Evolutionary conservation across 495 filamentous ascomycete species (phyloP).

Genomic region (Neurospora sp.): DNA sequence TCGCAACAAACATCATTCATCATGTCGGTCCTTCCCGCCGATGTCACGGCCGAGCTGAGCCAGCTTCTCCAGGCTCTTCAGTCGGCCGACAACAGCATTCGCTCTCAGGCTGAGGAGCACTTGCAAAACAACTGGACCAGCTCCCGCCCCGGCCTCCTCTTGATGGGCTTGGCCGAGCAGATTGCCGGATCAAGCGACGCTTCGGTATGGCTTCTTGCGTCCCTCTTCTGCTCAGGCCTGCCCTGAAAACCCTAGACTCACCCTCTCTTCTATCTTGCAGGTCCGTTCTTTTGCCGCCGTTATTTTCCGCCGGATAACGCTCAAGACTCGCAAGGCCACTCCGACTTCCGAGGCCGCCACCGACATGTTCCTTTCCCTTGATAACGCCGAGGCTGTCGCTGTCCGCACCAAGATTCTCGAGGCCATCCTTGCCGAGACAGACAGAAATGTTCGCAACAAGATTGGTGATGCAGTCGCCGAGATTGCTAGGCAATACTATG

Average conservation of each 20-base stretch:
- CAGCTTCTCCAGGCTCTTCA: slow-evolving; percentile 79
- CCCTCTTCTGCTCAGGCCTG: slow-evolving; percentile 1
- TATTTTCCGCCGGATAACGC: slow-evolving; percentile 86
- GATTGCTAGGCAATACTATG: slow-evolving; percentile 85
- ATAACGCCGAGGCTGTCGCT: slow-evolving; percentile 54
- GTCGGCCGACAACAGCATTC: slow-evolving; percentile 79
- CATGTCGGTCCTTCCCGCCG: slow-evolving; percentile 79
- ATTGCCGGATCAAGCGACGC: slow-evolving; percentile 61
- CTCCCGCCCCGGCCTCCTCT: slow-evolving; percentile 67
- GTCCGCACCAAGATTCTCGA: slow-evolving; percentile 77
- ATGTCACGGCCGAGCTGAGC: slow-evolving; percentile 70
- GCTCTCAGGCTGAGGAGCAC: slow-evolving; percentile 79
- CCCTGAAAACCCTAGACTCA: background rate
- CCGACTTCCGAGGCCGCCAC: slow-evolving; percentile 56
- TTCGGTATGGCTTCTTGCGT: slow-evolving; percentile 43
- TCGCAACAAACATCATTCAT: slow-evolving; percentile 6
- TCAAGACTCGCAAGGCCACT: slow-evolving; percentile 65
- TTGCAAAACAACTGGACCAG: slow-evolving; percentile 82
- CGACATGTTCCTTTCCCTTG: slow-evolving; percentile 75
- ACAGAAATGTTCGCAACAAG: slow-evolving; percentile 74
- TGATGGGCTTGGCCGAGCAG: slow-evolving; percentile 93
- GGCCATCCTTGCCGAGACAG: slow-evolving; percentile 59
- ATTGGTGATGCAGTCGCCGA: slow-evolving; percentile 95
- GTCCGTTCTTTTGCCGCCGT: slow-evolving; percentile 84
- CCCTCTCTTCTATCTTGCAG: slow-evolving; percentile 31